Percentiles rank a stretch among this genome's conserved stretches.
Conservation (phyloP, 2,329 filamentous ascomycete genomes). For the Exophiala sideris region DNA sequence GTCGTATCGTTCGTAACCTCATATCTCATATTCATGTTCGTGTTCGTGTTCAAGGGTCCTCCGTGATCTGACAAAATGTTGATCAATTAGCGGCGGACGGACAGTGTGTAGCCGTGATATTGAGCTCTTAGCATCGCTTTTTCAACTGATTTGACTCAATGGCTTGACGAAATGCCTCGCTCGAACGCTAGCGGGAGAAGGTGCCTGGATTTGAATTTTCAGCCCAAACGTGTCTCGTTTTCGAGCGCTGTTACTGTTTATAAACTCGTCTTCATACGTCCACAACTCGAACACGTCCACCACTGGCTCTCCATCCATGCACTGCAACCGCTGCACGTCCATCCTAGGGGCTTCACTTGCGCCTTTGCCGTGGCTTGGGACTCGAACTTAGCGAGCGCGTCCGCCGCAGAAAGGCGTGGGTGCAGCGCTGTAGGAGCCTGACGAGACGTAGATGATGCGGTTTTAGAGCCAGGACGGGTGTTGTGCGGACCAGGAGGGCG, state of each 20-base stretch:
- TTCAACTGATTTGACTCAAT: no score
- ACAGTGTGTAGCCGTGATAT: no score
- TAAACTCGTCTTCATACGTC: conserved; percentile 55
- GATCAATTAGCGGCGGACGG: no score
- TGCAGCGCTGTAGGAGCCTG: conserved; percentile 14
- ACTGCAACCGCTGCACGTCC: conserved; percentile 57
- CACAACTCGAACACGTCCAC: conserved; percentile 63
- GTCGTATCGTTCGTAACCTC: no score
- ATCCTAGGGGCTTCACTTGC: conserved; percentile 53
- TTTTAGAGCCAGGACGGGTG: neutral
- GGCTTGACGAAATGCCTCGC: no score
- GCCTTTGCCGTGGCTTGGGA: conserved; percentile 44
- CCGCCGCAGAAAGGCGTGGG: conserved; percentile 34
- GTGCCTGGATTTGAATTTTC: no score
- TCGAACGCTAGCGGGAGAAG: no score
- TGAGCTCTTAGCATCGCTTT: no score
- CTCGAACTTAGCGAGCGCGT: conserved; percentile 38
- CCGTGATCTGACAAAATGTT: no score
- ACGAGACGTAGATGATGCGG: conserved; percentile 13
- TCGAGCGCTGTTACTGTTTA: neutral
- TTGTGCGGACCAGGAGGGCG: neutral
- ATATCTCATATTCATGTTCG: no score
- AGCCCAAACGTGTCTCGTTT: no score
- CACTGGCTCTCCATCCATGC: conserved; percentile 62
- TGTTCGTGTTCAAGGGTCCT: no score